Base-by-base conservation (phyloP, 208 protist genomes). In the Naegleria gruberi region DNA sequence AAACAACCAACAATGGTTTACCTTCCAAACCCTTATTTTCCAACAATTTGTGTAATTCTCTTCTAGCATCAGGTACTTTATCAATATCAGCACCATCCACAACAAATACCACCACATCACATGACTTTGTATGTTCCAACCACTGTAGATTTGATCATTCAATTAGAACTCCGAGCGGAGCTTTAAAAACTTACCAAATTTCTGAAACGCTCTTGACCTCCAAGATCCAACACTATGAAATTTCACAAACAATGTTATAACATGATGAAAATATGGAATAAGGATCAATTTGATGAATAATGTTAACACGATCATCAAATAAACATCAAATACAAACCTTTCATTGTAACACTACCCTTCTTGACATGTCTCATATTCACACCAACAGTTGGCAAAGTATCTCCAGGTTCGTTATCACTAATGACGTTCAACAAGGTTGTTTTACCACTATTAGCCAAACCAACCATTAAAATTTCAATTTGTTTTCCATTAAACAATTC, bases 371-470 rank as follows among this genome's bases (percentile, higher is more conserved):
- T 96, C 7, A 96, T 92, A 90, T 96, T 96, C n/a, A 96, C 91
- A 26, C 94, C 94, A 40, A 96, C 93, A 8, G 95, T 97, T 23
- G 95, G 95, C 87, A 94, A 94, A 5, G 93, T 96, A 81, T 94
- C 94, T 8, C 95, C 93, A 0, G 94, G 92, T 91, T 96, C 92
- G 23, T 94, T 94, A 44, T 94, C 91, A 7, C 93, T 94, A 12
- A 96, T 91, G 7, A 95, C 94, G 73, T 97, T 96, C 8, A 97
- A 92, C 46, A 97, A 89, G 1, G 95, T 96, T n/a, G 94, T 96
- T 90, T 96, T 97, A 42, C 95, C 95, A 44, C 91, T 93, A 90
- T 94, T 96, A 74, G 95, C 95, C 23, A 96, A 89, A 26, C 95
- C 95, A 12, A 96, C 94, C 47, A 97, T 90, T 89, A 94, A 95